Conservation (phyloP, 345 rosid species). For the Clarkia xantiana region DNA sequence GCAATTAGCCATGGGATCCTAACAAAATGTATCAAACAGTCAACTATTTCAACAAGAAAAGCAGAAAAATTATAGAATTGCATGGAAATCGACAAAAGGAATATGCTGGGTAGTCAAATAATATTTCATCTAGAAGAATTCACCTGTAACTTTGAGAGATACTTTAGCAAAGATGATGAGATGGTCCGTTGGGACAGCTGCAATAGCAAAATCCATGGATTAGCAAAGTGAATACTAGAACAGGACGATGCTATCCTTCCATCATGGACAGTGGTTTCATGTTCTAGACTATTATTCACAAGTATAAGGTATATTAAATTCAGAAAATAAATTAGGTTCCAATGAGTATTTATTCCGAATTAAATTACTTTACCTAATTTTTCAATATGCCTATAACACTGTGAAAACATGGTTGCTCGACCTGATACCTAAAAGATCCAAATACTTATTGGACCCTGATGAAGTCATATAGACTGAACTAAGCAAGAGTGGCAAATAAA, state of each 20-base stretch:
- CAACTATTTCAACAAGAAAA: conserved; percentile 3
- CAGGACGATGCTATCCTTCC: background rate
- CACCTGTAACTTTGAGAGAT: conserved; percentile 95
- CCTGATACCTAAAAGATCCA: too few relatives aligned
- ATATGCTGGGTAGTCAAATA: background rate
- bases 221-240: conserved; percentile 10
- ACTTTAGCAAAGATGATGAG: conserved; percentile 79
- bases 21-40: too few relatives aligned
- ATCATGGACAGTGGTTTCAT: background rate
- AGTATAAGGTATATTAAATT: too few relatives aligned
- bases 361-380: too few relatives aligned
- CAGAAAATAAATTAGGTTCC: conserved; percentile 1
- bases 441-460: too few relatives aligned
- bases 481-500: too few relatives aligned
- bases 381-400: too few relatives aligned
- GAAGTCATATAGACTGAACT: too few relatives aligned
- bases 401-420: too few relatives aligned
- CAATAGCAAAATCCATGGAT: conserved; percentile 15
- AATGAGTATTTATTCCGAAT: background rate
- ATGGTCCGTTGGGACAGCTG: conserved; percentile 97
- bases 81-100: background rate
- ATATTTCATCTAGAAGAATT: background rate
- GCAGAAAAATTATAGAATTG: background rate
- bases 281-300: too few relatives aligned
- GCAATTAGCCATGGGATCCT: too few relatives aligned